Conservation (phyloP, 176 grass and related monocot genomes). For the Panicum miliaceum region DNA sequence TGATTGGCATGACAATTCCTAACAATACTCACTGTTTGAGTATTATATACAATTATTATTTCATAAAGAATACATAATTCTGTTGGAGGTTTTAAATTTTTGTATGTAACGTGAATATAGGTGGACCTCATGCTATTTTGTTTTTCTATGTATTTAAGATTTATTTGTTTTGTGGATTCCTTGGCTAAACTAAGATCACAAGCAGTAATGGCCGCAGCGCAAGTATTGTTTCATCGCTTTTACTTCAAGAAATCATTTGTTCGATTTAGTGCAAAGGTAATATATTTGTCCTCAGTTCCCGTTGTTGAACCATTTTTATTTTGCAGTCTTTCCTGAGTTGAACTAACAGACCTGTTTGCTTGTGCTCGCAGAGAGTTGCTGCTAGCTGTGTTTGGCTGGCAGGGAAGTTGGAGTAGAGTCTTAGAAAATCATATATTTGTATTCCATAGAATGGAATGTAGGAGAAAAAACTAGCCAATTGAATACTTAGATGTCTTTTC, state of each 20-base stretch:
- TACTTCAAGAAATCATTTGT: constrained; percentile 97
- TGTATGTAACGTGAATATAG: constrained; percentile 10
- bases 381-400: constrained; percentile 95
- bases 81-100: neutral
- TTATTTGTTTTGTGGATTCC: constrained; percentile 33
- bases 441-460: constrained; percentile 82
- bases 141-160: neutral
- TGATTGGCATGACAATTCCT: neutral
- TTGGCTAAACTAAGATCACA: constrained; percentile 69
- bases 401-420: constrained; percentile 89
- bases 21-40: neutral
- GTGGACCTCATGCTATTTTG: neutral
- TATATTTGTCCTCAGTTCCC: constrained; percentile 9
- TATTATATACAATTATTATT: constrained; percentile 25
- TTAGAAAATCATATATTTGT: constrained; percentile 79
- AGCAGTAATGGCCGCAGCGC: constrained; percentile 90
- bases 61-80: neutral
- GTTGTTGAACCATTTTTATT: constrained; percentile 4
- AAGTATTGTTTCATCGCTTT: constrained; percentile 94
- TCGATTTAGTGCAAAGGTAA: constrained; percentile 85
- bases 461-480: constrained; percentile 76
- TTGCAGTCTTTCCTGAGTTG: neutral
- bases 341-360: constrained; percentile 30
- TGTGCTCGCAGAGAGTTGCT: constrained; percentile 71
- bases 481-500: constrained; percentile 68